phyloP scores from a whole-genome alignment of 768 basidiomycete species.

The Pulveroboletus sp. region DNA sequence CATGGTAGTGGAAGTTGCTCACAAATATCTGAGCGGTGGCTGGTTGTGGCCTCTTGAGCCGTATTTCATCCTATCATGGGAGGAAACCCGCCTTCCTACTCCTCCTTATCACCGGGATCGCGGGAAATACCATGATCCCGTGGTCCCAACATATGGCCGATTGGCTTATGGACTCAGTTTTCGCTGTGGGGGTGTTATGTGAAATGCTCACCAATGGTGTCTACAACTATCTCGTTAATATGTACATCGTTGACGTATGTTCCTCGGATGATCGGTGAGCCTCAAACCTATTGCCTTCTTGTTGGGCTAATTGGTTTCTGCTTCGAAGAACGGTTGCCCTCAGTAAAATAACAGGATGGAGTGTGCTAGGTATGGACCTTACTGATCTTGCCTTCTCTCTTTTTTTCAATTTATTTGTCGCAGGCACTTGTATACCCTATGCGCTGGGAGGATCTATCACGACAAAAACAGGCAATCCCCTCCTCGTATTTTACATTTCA shows the following conservation, averaged over 20 bases:
- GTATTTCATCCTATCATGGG: constrained; percentile 25
- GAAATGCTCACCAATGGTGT: constrained; percentile 7
- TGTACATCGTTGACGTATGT: constrained; percentile 31
- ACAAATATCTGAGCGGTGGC: constrained; percentile 18
- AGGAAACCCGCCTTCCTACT: constrained; percentile 24
- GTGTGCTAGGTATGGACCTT: constrained; percentile 21
- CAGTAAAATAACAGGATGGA: constrained; percentile 29
- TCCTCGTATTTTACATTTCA: constrained; percentile 22
- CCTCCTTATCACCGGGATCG: constrained; percentile 4
- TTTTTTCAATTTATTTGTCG: background rate
- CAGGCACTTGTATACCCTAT: constrained; percentile 28
- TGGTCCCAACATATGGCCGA: constrained; percentile 13
- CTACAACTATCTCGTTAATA: constrained; percentile 21
- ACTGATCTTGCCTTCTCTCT: background rate
- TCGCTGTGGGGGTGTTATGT: constrained; percentile 20
- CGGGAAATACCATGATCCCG: constrained; percentile 13
- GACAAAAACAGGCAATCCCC: constrained; percentile 19
- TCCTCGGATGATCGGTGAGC: constrained; percentile 23
- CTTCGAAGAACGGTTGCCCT: constrained; percentile 23
- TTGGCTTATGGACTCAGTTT: constrained; percentile 12
- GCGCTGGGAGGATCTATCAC: constrained; percentile 30
- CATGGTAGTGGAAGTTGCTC: background rate
- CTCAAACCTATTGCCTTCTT: background rate
- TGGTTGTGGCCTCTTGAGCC: constrained; percentile 21
- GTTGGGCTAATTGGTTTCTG: constrained; percentile 2